phyloP scores from a whole-genome alignment of 225 moss, liverwort and hornwort species.

The Neckera pumila region DNA sequence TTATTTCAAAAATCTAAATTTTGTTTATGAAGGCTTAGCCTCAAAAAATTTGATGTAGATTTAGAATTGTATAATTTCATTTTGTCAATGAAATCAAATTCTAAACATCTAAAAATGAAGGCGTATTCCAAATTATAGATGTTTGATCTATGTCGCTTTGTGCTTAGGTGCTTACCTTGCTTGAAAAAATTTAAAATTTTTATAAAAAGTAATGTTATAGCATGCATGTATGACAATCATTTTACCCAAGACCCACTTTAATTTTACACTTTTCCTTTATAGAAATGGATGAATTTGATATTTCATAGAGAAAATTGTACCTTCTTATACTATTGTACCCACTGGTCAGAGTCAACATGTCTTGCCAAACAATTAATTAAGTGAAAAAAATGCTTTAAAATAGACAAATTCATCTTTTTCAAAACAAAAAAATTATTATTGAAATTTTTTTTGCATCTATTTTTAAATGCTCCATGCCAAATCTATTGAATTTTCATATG shows the following conservation, averaged over 20 bases:
- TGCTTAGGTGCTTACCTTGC: background rate
- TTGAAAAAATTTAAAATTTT: accelerated
- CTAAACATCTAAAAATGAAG: background rate
- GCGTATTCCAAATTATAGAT: background rate
- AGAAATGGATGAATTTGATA: background rate
- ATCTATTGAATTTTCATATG: background rate
- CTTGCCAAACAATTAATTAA: background rate
- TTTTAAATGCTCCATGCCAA: background rate
- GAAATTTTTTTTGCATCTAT: too few relatives aligned
- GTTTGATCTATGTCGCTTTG: background rate
- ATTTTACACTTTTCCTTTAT: too few relatives aligned
- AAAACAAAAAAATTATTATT: background rate
- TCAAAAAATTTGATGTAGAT: background rate
- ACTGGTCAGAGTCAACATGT: accelerated
- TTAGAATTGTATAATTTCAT: background rate
- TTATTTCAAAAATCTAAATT: background rate
- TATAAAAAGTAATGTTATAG: background rate
- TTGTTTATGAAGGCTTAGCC: background rate
- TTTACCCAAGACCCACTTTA: too few relatives aligned
- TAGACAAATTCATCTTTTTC: background rate
- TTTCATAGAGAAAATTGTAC: background rate
- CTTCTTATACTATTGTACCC: accelerated
- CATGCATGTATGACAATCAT: background rate
- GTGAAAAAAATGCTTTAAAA: background rate
- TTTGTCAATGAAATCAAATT: background rate